A percentile compares a stretch with the other conserved stretches of the same genome.
These are phyloP conservation scores for Solanum medicagineum DNA, from an alignment of 257 asterid genomes.

Conservation along the genomic window DNA sequence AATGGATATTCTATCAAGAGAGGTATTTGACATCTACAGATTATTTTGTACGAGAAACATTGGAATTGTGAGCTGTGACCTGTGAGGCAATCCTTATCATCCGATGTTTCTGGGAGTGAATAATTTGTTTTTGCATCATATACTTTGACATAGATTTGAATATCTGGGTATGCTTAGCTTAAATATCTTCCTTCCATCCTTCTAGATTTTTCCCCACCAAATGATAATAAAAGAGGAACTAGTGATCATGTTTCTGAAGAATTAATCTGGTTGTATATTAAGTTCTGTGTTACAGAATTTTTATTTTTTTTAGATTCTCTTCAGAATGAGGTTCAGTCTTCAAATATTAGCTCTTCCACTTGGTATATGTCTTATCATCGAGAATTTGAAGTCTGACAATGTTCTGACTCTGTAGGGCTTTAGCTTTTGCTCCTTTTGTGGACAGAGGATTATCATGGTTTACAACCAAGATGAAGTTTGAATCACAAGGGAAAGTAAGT, in stretches of 20 bases:
- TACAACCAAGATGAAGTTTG: constrained; percentile 51
- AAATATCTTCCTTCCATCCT: neutral
- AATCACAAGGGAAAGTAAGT: constrained; percentile 67
- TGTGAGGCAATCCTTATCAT: neutral
- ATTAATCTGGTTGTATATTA: neutral
- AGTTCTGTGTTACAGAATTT: neutral
- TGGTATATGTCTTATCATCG: neutral
- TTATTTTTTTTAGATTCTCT: neutral
- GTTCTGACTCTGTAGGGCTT: constrained; percentile 41
- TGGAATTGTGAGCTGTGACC: neutral
- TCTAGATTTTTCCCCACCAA: neutral
- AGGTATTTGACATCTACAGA: neutral
- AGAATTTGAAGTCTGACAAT: neutral
- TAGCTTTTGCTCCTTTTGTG: constrained; percentile 87
- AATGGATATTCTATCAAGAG: neutral
- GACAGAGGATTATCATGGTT: constrained; percentile 82
- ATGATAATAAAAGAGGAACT: neutral
- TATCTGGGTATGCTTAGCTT: neutral
- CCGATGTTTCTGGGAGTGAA: neutral
- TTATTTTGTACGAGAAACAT: neutral
- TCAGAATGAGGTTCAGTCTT: neutral
- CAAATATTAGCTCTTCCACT: neutral
- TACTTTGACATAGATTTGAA: neutral
- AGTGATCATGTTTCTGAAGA: neutral
- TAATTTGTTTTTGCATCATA: neutral